Percentiles rank a stretch among this genome's conserved stretches.
phyloP scores from a whole-genome alignment of 352 stramenopile species.

The Pythium insidiosum region DNA sequence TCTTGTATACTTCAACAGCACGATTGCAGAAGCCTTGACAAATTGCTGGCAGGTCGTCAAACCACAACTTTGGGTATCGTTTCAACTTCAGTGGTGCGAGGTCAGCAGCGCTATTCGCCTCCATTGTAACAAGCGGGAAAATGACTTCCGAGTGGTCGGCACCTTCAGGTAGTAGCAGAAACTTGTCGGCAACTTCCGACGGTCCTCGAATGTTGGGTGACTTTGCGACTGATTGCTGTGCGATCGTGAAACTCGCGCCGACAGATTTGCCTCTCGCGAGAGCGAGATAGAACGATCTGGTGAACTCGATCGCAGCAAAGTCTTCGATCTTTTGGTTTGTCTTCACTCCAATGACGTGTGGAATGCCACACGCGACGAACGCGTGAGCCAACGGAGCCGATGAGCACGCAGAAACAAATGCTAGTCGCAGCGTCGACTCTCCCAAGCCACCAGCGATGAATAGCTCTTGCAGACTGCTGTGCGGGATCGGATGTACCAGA shows the following conservation, averaged over 20 bases:
- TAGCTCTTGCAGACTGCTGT: slow-evolving; percentile 58
- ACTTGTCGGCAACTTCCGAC: slow-evolving; percentile 65
- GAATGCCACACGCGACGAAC: slow-evolving; percentile 86
- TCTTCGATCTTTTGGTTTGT: slow-evolving; percentile 84
- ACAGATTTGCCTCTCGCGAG: slow-evolving; percentile 72
- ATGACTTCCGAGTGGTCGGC: slow-evolving; percentile 78
- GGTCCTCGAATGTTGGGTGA: slow-evolving; percentile 70
- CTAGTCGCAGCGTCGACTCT: slow-evolving; percentile 34
- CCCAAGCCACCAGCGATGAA: slow-evolving; percentile 37
- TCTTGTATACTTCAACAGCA: slow-evolving; percentile 75
- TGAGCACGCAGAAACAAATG: slow-evolving; percentile 78
- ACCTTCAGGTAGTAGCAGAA: slow-evolving; percentile 63
- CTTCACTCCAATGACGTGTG: slow-evolving; percentile 88
- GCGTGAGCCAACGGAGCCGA: slow-evolving; percentile 70
- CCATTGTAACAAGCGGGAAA: slow-evolving; percentile 54
- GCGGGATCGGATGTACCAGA: slow-evolving; percentile 66
- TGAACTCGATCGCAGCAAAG: slow-evolving; percentile 82
- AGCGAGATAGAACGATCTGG: slow-evolving; percentile 72
- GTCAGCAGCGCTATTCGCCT: slow-evolving; percentile 30
- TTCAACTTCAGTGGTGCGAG: slow-evolving; percentile 43
- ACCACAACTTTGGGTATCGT: slow-evolving; percentile 71
- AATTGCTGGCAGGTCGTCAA: slow-evolving; percentile 62
- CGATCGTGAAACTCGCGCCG: slow-evolving; percentile 59
- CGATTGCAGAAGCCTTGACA: slow-evolving; percentile 81
- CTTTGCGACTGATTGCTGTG: slow-evolving; percentile 64